Base-by-base conservation (phyloP, 2,329 filamentous ascomycete genomes). In the Ophiostoma australiae region DNA sequence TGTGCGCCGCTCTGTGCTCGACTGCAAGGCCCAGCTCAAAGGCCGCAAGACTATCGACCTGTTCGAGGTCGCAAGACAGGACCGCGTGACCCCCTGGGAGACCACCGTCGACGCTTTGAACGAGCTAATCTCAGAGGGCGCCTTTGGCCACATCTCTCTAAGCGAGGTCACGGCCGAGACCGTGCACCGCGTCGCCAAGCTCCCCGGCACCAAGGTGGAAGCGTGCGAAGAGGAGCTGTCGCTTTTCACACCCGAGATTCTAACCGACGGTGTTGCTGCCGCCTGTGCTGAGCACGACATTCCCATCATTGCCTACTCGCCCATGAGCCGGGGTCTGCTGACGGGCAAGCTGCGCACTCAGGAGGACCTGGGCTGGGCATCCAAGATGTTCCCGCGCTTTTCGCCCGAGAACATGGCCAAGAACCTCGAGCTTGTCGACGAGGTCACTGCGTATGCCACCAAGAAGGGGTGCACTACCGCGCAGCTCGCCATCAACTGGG, bases 1-100 rank as follows among this genome's bases (percentile, higher is more conserved):
- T 63, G 80, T 90, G 27, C 84, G 86, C 41, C 81, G 81, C 52
- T 88, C 85, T 6, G 80, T 91, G 61, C 86, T 90, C 71, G 84
- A 86, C 70, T 84, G 84, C 74, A 77, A 90, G 31, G 72, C 71
- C 20, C 79, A 81, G 74, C 80, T 85, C 13, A 81, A 82, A n/a
- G 85, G 85, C n/a, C 82, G 80, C 73, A 87, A 87, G 78, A 41
- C 52, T 75, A 77, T 90, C 70, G 88, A 90, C 76, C 80, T 88
- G 39, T 91, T 89, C 73, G 84, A 87, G 75, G 84, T 81, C 72
- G 84, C 85, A 3, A 81, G 89, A 44, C 82, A 87, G 69, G 89
- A 90, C 75, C 79, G 80, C 31, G 82, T 81, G 0, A 78, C 79
- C 1, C 81, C 83, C 1, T 78, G 86, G 37, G 81, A 81, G 66